These are phyloP conservation scores for Cercospora beticola DNA, from an alignment of 2,329 filamentous ascomycete genomes.

Conservation along the genomic window DNA sequence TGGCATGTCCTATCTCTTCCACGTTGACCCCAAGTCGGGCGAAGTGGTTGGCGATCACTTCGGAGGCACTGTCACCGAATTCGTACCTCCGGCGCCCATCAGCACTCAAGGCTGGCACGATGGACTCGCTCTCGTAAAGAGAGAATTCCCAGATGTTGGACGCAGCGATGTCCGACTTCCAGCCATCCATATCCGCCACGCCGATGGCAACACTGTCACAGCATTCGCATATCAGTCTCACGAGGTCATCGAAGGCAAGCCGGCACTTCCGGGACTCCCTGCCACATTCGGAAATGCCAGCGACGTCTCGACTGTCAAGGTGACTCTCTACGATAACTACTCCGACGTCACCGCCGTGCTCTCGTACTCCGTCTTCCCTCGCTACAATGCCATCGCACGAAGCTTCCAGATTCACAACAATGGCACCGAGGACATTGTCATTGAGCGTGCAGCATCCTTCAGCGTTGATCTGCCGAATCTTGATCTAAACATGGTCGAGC, in stretches of 20 bases:
- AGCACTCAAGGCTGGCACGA: constrained; percentile 55
- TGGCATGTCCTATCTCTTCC: constrained; percentile 62
- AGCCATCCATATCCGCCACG: constrained; percentile 60
- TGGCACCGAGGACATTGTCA: constrained; percentile 45
- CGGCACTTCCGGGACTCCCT: constrained; percentile 56
- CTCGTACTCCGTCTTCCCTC: constrained; percentile 63
- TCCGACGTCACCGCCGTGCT: constrained; percentile 59
- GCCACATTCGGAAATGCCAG: constrained; percentile 57
- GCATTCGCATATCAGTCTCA: constrained; percentile 60
- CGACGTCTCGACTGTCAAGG: constrained; percentile 59
- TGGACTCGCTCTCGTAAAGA: constrained; percentile 52
- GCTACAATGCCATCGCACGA: constrained; percentile 60
- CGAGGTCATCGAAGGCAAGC: constrained; percentile 57
- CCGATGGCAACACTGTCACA: constrained; percentile 59
- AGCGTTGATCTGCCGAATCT: constrained; percentile 61
- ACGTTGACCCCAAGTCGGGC: constrained; percentile 56
- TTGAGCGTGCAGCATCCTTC: constrained; percentile 56
- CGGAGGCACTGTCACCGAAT: constrained; percentile 56
- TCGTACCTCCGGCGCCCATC: constrained; percentile 46
- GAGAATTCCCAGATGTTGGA: constrained; percentile 65
- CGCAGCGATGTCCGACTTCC: constrained; percentile 63
- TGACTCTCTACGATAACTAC: constrained; percentile 60
- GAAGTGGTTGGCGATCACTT: constrained; percentile 64
- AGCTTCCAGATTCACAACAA: constrained; percentile 63
- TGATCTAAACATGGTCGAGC: constrained; percentile 61